Base-by-base conservation (phyloP, 2,329 filamentous ascomycete species). In the Colletotrichum caudatum region DNA sequence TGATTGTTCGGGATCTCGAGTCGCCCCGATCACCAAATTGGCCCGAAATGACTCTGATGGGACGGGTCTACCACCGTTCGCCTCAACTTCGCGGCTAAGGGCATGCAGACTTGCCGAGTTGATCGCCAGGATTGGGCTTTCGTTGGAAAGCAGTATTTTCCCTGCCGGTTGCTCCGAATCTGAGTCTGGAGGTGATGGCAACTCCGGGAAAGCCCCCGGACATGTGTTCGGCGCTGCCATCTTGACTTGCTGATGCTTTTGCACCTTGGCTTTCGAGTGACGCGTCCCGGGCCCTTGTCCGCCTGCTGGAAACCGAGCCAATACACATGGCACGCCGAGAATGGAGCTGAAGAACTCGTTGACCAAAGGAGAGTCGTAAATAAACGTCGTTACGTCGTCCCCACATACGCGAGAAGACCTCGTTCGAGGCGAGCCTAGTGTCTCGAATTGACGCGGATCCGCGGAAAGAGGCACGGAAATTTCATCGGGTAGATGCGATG, bases 111-210 rank as follows among this genome's bases (percentile, higher is more conserved):
- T 98, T 12, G 93, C 90, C 65, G 90, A 88, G 26, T 93, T 94
- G 67, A 98, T 91, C 58, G 94, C 89, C 0, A 99, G 87, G 56
- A 99, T 97, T 0, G 96, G 95, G 64, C 94, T 97, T 81, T 98
- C 96, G 79, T 99, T 99, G 33, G 95, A 93, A 3, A 99, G 84
- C 0, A 96, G 83, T 44, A 98, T 94, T 4, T 90, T 86, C 80
- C 65, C 80, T 67, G 37, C 78, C 57, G 75, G 77, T 20, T 70
- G 76, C 76, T 90, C 84, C 35, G 82, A 83, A 71, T 89, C 89
- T 0, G 89, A 91, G 61, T 90, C 88, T 2, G 87, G 85, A 11
- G 87, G 88, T 26, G 86, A 88, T 23, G 86, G 86, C 1, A 86
- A 83, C 51, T 78, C 81, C 39, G 88, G 88, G 73, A 88, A 90